Base-by-base conservation (phyloP, 768 basidiomycete species). In the Tricholoma saponaceum region DNA sequence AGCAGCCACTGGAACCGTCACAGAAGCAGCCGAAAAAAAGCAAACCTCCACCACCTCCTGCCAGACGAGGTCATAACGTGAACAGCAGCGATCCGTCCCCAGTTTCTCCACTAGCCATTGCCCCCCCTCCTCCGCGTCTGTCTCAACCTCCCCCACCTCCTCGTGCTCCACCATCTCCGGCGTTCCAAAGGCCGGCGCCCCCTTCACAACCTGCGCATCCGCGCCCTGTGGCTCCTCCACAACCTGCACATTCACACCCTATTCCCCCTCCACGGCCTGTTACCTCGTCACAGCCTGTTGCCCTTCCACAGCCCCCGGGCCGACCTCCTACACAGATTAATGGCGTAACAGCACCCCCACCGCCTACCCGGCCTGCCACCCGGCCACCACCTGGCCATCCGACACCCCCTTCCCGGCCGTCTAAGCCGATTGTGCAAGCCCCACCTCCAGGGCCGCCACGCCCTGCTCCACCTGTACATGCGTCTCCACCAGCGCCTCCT, bases 31-130 rank as follows among this genome's bases (percentile, higher is more conserved):
- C 67, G 13, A 79, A 78, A 61, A 78, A 78, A 64, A 66, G 75
- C 23, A 81, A 82, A 59, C 56, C 60, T 25, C 76, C 76, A 1
- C 79, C 86, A 1, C 80, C 86, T 3, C 83, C 83, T 0, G 74
- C 82, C 5, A 73, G 83, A 14, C 77, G 73, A 6, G 57, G 61
- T 47, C 60, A 79, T 70, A 54, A 63, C 59, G 58, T 71, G 65
- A 63, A 77, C 63, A 44, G 71, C 71, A 69, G 76, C 58, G 61
- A 67, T 25, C 67, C 75, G 41, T 62, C 76, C 4, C 69, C 74
- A 7, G 68, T 73, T 0, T 67, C 78, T 32, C 41, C 53, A 0
- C n/a, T 22, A 0, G 70, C 77, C 8, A 72, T 74, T 2, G 72
- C 76, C 1, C 72, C 75, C 4, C 65, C 73, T 1, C 61, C 62